Conservation (phyloP, 805 yeast genomes). For the Candida rishiriensis region DNA sequence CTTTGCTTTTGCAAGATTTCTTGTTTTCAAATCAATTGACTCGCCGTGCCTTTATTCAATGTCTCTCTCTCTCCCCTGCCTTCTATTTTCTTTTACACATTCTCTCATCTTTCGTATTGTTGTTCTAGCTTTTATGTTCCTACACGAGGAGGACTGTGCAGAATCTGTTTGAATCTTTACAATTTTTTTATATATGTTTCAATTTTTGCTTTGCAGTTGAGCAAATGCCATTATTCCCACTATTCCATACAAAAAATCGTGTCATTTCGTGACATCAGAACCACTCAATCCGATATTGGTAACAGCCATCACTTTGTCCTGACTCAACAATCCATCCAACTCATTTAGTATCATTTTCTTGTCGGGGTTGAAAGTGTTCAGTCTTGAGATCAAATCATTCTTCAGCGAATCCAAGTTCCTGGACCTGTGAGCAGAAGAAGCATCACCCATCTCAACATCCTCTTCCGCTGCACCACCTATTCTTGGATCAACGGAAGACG, state of each 20-base stretch:
- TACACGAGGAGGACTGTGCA: not conserved
- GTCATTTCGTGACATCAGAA: not conserved
- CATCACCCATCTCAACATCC: constrained; percentile 5
- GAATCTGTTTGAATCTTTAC: not conserved
- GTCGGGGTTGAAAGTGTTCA: constrained; percentile 34
- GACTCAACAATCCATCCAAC: constrained; percentile 23
- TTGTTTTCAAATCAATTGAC: not conserved
- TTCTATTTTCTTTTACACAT: not conserved
- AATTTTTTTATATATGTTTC: not conserved
- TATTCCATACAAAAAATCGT: too few species aligned
- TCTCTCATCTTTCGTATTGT: not conserved
- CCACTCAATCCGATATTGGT: not conserved
- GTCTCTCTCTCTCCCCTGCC: too few species aligned
- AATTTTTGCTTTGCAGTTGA: not conserved
- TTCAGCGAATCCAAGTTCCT: constrained; percentile 10
- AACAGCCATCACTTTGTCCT: constrained; percentile 20
- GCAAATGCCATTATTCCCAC: not conserved
- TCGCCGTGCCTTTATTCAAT: not conserved
- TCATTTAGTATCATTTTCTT: constrained; percentile 25
- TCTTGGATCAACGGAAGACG: too few species aligned
- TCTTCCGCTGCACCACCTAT: not conserved
- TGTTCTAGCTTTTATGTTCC: not conserved
- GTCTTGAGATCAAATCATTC: constrained; percentile 32
- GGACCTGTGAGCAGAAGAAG: constrained; percentile 3
- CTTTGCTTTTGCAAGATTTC: not conserved